Percentiles rank a stretch among this genome's conserved stretches.
phyloP scores from a whole-genome alignment of 1,284 basidiomycete species.

The Singerocomus inundabilis region DNA sequence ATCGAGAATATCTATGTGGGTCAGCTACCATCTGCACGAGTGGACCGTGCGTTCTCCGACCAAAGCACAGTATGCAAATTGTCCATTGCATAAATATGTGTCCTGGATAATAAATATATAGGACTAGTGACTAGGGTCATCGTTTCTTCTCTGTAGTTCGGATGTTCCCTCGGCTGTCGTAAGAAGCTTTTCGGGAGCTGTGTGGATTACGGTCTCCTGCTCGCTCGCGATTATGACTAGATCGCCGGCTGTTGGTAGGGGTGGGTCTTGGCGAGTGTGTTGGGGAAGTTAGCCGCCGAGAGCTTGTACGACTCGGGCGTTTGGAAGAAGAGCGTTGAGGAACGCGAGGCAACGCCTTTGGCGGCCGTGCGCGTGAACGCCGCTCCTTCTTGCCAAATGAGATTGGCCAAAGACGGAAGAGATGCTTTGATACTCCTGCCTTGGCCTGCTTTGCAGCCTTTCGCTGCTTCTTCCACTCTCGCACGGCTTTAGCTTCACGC shows the following conservation, averaged over 20 bases:
- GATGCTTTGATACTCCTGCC: slow-evolving; percentile 8
- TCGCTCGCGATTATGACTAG: slow-evolving; percentile 17
- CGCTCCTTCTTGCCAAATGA: slow-evolving; percentile 19
- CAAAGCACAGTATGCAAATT: slow-evolving; percentile 1
- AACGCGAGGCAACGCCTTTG: slow-evolving; percentile 3
- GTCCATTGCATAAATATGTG: slow-evolving; percentile 24
- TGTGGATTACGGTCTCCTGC: slow-evolving; percentile 1
- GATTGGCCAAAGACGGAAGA: slow-evolving; percentile 20
- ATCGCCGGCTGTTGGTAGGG: slow-evolving; percentile 18
- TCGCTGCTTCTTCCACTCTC: slow-evolving; percentile 25
- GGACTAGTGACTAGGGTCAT: slow-evolving; percentile 4
- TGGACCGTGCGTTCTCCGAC: neutral
- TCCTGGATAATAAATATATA: slow-evolving; percentile 23
- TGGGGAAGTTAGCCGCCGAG: slow-evolving; percentile 13
- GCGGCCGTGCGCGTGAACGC: slow-evolving; percentile 3
- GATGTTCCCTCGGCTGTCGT: slow-evolving; percentile 10
- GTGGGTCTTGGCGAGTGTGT: slow-evolving; percentile 18
- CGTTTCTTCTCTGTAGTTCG: slow-evolving; percentile 8
- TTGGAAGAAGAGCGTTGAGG: slow-evolving; percentile 14
- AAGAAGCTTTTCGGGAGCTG: slow-evolving; percentile 23
- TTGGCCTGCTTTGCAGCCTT: slow-evolving; percentile 25
- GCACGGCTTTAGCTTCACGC: slow-evolving; percentile 45
- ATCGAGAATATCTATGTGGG: slow-evolving; percentile 1
- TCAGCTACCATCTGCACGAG: neutral
- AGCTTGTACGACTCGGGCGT: slow-evolving; percentile 8